Conservation (phyloP, 169 alveolate species). For the Perkinsus marinus region DNA sequence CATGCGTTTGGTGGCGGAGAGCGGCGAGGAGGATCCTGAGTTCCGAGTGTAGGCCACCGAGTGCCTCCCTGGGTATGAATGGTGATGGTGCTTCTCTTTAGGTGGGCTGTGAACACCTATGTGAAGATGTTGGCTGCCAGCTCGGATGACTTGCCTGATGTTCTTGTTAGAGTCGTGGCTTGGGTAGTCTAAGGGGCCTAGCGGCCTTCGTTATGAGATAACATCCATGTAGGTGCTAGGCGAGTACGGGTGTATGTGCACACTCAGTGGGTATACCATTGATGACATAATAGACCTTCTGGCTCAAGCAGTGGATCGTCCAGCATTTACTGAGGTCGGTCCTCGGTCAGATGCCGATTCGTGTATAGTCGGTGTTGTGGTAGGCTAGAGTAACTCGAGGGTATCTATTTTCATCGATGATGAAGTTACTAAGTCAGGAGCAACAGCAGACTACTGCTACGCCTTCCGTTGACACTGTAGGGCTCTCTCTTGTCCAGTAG, state of each 20-base stretch:
- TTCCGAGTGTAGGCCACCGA: neutral
- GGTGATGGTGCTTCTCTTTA: neutral
- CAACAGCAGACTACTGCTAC: neutral
- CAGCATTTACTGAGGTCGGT: conserved; percentile 2
- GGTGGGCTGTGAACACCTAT: neutral
- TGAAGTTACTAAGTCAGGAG: conserved; percentile 9
- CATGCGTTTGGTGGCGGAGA: neutral
- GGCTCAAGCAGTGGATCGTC: neutral
- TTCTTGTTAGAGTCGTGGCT: neutral
- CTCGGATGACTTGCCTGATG: neutral
- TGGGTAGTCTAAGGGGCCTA: neutral
- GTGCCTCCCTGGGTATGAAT: neutral
- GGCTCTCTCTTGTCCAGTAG: neutral
- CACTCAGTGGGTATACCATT: neutral
- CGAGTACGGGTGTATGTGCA: conserved; percentile 4
- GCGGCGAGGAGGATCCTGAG: neutral
- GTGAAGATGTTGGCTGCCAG: neutral
- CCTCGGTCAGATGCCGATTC: too few relatives aligned
- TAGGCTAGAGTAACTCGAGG: conserved; percentile 3
- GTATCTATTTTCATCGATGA: conserved; percentile 11
- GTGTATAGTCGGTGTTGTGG: too few relatives aligned
- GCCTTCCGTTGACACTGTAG: neutral
- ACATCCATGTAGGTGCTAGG: neutral
- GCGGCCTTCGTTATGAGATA: neutral
- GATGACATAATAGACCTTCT: conserved; percentile 2